These are phyloP conservation scores for Ilyonectria sp. DNA, from an alignment of 2,329 filamentous ascomycete genomes.

Conservation along the genomic window DNA sequence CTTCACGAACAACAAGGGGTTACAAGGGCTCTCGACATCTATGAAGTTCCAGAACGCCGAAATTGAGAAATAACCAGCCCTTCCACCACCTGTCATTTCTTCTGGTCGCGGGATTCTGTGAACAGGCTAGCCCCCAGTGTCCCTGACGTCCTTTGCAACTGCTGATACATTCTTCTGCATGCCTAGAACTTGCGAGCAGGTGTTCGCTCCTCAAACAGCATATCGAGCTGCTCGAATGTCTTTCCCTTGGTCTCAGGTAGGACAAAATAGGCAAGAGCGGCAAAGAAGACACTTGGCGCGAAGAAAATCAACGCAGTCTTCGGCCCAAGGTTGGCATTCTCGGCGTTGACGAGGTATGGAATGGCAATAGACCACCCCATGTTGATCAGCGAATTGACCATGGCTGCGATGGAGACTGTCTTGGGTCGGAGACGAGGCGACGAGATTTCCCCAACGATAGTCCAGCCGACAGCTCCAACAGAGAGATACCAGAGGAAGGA, in stretches of 20 bases:
- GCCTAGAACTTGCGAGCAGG: slow-evolving; percentile 51
- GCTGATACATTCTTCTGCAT: not conserved
- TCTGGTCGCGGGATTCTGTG: no score
- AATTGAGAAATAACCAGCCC: no score
- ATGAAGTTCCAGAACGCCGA: no score
- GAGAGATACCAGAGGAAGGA: slow-evolving; percentile 4
- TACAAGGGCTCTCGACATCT: no score
- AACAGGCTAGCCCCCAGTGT: no score
- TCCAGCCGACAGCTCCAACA: slow-evolving; percentile 10
- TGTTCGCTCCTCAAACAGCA: slow-evolving; percentile 52
- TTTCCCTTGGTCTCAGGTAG: slow-evolving; percentile 64
- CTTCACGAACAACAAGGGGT: no score
- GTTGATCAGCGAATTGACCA: slow-evolving; percentile 18
- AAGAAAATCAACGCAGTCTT: not conserved
- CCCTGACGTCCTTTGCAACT: no score
- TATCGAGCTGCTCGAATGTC: slow-evolving; percentile 54
- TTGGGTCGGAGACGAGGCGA: slow-evolving; percentile 24
- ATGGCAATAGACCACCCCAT: slow-evolving; percentile 25
- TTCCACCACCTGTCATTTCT: no score
- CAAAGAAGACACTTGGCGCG: not conserved
- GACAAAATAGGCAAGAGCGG: not conserved
- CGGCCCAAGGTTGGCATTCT: not conserved
- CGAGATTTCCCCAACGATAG: slow-evolving; percentile 13
- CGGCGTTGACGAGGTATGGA: slow-evolving; percentile 20
- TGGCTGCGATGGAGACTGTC: slow-evolving; percentile 22